Base-by-base conservation (phyloP, 2,329 filamentous ascomycete species). In the Thermochaetoides dissita region DNA sequence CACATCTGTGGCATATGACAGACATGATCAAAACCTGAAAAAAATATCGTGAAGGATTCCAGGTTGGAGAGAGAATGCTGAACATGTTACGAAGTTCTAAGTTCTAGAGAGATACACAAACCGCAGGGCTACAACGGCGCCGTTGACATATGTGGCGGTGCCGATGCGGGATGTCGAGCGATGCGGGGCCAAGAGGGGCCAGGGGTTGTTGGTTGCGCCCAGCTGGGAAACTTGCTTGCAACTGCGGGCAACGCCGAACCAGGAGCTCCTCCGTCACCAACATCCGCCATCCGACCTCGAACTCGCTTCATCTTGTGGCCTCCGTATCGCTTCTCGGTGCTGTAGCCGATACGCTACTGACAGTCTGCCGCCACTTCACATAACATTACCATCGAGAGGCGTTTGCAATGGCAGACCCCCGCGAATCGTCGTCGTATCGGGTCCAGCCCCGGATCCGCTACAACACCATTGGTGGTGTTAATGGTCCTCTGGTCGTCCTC, bases 391-490 rank as follows among this genome's bases (percentile, higher is more conserved):
- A 31, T 28, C 40, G 9, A 29, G 32, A 39, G 9, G 9, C 17
- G 17, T 24, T 24, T 60, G 60, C 55, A 53, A 73, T 73, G 69
- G 57, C 64, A 56, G 74, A 77, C 62, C 69, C 70, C 44, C 68
- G 73, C 59, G 71, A 73, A 55, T 67, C 72, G 49, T 72, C 71
- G 46, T 74, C 72, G 50, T 77, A 76, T 63, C 74, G 71, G 49
- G 65, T 77, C 55, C 61, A 68, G 53, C 74, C 74, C 46, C 66
- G 72, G 57, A 65, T 96, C 66, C 80, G 83, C 58, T 98, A 98
- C 78, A 98, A 98, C 72, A 98, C 91, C 56, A 87, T 98, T 61
- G 85, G 87, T 59, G 89, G 89, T 71, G 81, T 98, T 66, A 98
- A 98, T 69, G 91, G 91, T 46, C 91, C 91, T 57, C 76, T 98